Base-by-base conservation (phyloP, 257 asterid genomes). In the Paulownia fortunei region DNA sequence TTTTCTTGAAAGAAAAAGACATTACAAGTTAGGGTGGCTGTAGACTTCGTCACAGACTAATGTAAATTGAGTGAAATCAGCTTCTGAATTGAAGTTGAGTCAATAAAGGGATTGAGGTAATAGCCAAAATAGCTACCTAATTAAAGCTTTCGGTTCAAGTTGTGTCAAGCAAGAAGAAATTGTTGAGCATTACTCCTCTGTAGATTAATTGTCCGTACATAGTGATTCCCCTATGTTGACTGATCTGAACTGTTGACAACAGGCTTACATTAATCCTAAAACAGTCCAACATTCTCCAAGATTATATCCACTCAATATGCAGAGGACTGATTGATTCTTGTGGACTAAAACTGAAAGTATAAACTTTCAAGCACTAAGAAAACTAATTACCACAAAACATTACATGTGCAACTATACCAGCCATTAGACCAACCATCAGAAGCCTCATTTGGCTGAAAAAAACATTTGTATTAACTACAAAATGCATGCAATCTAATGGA, bases 201-300 rank as follows among this genome's bases (percentile, higher is more conserved):
- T 12, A 30, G 36, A 2, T 34, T 55, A 2, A 30, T 30, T n/a
- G n/a, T 37, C 46, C 71, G 41, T 16, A 79, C 54, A 23, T 65
- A 80, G 62, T 66, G 42, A 30, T 64, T 23, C 61, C 42, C 9
- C 64, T 26, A 42, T 72, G n/a, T n/a, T n/a, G n/a, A 46, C 63
- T 54, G 24, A 70, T 26, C 2, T 7, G 42, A 39, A 59, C 16
- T 44, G 3, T 11, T 18, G 64, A 60, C 37, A 36, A 70, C 13
- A 46, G 30, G 80, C 49, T 27, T 32, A n/a, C n/a, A n/a, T n/a
- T n/a, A n/a, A n/a, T 61, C 51, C 23, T 46, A 21, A 82, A 82
- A 67, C 49, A 54, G 60, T 12, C 77, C 39, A 56, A 79, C 30
- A 69, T 74, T 51, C 73, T 18, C 44, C 39, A 51, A 32, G 23